Base-by-base conservation (phyloP, 2,329 filamentous ascomycete genomes). In the Lecanicillium sp. region DNA sequence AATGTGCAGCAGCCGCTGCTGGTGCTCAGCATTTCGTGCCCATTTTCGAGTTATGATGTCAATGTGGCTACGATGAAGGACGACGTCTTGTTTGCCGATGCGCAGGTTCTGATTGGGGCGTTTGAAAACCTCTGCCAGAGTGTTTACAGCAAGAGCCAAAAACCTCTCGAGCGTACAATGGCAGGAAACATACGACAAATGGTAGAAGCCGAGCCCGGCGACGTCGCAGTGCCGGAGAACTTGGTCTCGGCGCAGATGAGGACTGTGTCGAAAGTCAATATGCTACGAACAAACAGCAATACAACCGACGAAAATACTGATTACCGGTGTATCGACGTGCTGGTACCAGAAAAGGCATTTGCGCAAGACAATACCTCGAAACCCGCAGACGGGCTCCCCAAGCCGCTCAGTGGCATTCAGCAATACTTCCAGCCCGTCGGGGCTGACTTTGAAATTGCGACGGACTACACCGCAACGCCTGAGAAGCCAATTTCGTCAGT, bases 31-130 rank as follows among this genome's bases (percentile, higher is more conserved):
- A 79, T 90, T 24, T 61, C 61, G 12, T 90, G 84, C 57, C 74
- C 79, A 0, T 59, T 67, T 1, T 73, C 73, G 23, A 81, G 71
- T 50, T 90, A 90, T 56, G 86, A 90, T 63, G 70, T 75, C 1
- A 90, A 90, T 54, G 64, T 90, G 5, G 81, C 88, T 51, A 78
- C 85, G 3, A 70, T 79, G 3, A 90, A 90, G 59, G 80, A 87
- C 49, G 79, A 88, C 56, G 74, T 90, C 2, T 58, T 88, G 1
- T 89, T 90, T 57, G 69, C 68, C 4, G 69, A 87, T 43, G 75
- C 82, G 52, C 40, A 62, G 2, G 41, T 45, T 2, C 37, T 79
- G 0, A 53, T 78, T 2, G 55, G 66, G n/a, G 61, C 69, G 15
- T 79, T 81, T 42, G 67, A 33, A 10, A 21, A 44, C 2, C 12